Conservation (phyloP, 805 yeast species). For the Ogataea angusta region DNA sequence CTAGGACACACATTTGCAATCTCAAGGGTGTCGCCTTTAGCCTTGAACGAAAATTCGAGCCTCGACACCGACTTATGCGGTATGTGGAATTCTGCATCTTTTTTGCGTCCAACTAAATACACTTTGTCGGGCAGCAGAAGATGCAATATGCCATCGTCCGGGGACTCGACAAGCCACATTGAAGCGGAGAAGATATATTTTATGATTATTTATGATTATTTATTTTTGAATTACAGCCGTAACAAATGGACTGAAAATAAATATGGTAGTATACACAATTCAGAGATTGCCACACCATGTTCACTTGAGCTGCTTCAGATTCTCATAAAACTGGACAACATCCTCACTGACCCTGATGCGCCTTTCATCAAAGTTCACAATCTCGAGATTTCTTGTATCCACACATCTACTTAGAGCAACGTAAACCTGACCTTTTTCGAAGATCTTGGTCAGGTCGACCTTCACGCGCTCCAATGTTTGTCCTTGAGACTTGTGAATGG, state of each 20-base stretch:
- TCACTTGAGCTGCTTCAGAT: conserved; percentile 31
- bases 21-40: conserved; percentile 1
- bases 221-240: too few relatives aligned
- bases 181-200: neutral
- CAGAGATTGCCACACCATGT: too few relatives aligned
- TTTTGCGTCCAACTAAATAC: conserved; percentile 15
- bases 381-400: conserved; percentile 60
- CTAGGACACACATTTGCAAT: conserved; percentile 12
- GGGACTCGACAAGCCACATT: conserved; percentile 16
- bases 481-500: conserved; percentile 84
- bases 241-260: too few relatives aligned
- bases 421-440: conserved; percentile 82
- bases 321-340: conserved; percentile 60
- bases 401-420: conserved; percentile 81
- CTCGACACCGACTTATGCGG: conserved; percentile 15
- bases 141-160: conserved; percentile 6
- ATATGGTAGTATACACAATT: too few relatives aligned
- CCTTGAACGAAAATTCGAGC: conserved; percentile 11
- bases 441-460: conserved; percentile 62
- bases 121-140: conserved; percentile 6
- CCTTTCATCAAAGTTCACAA: conserved; percentile 57
- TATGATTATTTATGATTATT: neutral
- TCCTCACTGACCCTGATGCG: conserved; percentile 57
- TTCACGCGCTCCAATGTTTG: conserved; percentile 71
- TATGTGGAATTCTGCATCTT: conserved; percentile 13